Evolutionary conservation across 129 eudicot genomes (phyloP), one percentile per base, ranked within the genome.

Genomic region (Chrysanthemum lavandulifolium): DNA sequence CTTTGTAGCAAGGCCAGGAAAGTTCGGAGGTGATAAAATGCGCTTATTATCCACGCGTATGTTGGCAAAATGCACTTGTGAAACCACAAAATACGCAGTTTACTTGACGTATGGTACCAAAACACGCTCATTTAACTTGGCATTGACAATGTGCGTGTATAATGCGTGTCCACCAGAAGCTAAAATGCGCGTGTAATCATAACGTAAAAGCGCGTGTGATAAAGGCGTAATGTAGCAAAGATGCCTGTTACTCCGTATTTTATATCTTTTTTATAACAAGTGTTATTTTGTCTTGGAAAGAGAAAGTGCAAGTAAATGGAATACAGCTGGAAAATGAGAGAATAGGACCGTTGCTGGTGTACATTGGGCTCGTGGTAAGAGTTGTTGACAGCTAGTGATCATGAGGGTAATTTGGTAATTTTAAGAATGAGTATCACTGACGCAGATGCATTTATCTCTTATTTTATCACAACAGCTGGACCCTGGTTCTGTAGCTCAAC

Each of bases 291-390:
- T 53, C 62, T 78, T 18, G 81, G 67, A 73, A 79, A 33, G 64
- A 56, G 82, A 79, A 48, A 40, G 69, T 59, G 61, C 27, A 29
- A 45, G 76, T 79, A 50, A 56, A 69, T 80, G 84, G 77, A 64
- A 52, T 62, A 80, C 84, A 80, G 84, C 80, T 80, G 84, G 84
- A 80, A 69, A 80, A 49, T 69, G 62, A 48, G 48, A 58, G 78
- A 47, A 78, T 80, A 75, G 57, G 84, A 80, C 84, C 84, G 80
- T 80, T 75, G 76, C 48, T 40, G 47, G 47, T 14, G 84, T 56
- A 29, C 84, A 18, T 75, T 57, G 84, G 84, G 73, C 60, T 79
- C 62, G 79, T 74, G 56, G 79, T 67, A 66, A 65, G 74, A 29
- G 70, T n/a, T 67, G 58, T 56, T 56, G 73, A 57, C 68, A 70